Conservation (phyloP, 208 protist genomes). For the Acanthamoeba sp. region DNA sequence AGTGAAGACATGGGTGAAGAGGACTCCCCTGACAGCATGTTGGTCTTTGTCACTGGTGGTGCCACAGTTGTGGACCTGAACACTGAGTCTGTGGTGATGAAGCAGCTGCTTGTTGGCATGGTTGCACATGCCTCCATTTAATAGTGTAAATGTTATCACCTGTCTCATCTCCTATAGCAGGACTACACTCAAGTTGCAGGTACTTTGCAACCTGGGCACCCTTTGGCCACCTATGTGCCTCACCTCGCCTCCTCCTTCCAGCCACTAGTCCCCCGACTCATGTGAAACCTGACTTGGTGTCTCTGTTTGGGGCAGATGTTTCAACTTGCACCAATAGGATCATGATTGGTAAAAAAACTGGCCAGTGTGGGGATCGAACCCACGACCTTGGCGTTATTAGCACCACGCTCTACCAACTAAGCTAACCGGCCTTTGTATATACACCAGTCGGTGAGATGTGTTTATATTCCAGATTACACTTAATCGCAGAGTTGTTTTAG, state of each 20-base stretch:
- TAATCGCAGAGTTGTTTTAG: no score
- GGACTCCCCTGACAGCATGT: neutral
- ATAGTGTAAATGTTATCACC: no score
- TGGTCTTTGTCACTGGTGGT: neutral
- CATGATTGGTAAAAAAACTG: conserved; percentile 32
- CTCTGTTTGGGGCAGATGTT: no score
- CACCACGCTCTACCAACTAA: conserved; percentile 76
- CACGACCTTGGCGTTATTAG: conserved; percentile 76
- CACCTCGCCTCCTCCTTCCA: neutral
- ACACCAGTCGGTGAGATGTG: no score
- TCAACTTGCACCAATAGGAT: no score
- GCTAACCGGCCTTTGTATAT: conserved; percentile 46
- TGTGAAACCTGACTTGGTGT: no score
- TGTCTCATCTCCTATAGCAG: no score
- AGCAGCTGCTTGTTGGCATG: neutral
- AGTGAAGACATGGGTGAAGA: neutral
- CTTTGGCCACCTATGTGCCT: conserved; percentile 4
- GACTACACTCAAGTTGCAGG: neutral
- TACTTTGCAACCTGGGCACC: neutral
- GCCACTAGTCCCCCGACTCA: no score
- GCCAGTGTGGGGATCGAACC: conserved; percentile 75
- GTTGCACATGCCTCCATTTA: neutral
- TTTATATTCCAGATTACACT: no score
- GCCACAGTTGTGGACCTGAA: neutral
- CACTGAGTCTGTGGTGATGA: neutral